A percentile compares a stretch with the other conserved stretches of the same genome.
phyloP scores from a whole-genome alignment of 192 early-diverging fungal genomes.

The Backusella parvicylindrica region DNA sequence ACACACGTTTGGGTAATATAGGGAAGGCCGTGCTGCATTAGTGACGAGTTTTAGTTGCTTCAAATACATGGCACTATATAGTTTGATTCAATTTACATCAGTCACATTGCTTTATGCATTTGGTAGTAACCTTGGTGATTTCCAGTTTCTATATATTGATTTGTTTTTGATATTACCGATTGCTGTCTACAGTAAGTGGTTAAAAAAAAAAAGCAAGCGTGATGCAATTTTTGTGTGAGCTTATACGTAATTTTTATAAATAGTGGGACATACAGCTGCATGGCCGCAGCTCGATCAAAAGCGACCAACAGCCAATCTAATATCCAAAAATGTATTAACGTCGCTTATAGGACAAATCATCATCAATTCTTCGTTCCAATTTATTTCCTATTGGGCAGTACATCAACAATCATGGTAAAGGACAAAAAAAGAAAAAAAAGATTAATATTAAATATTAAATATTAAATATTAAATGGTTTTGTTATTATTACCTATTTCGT shows the following conservation, averaged over 20 bases:
- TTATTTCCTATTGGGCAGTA: constrained; percentile 66
- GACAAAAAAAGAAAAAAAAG: background rate
- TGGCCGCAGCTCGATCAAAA: constrained; percentile 69
- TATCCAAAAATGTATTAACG: constrained; percentile 87
- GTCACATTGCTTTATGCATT: constrained; percentile 90
- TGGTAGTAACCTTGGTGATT: constrained; percentile 86
- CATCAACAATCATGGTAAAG: constrained; percentile 75
- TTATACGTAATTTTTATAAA: background rate
- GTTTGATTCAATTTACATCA: constrained; percentile 93
- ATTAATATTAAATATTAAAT: too few relatives aligned
- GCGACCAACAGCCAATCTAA: constrained; percentile 86
- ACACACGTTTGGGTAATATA: constrained; percentile 6
- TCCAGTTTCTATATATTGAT: constrained; percentile 97
- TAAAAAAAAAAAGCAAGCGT: background rate
- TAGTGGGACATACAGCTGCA: constrained; percentile 89
- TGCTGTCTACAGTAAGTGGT: constrained; percentile 62
- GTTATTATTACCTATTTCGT: background rate
- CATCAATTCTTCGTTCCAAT: constrained; percentile 81
- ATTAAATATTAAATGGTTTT: too few relatives aligned
- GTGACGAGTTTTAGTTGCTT: constrained; percentile 98
- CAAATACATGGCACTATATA: constrained; percentile 99
- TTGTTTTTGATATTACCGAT: constrained; percentile 86
- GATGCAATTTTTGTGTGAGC: background rate
- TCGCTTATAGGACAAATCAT: constrained; percentile 88
- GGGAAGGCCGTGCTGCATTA: constrained; percentile 92